Percentiles rank a stretch among this genome's conserved stretches.
phyloP scores from a whole-genome alignment of 225 moss, liverwort and hornwort species.

The Takakia lepidozioides region DNA sequence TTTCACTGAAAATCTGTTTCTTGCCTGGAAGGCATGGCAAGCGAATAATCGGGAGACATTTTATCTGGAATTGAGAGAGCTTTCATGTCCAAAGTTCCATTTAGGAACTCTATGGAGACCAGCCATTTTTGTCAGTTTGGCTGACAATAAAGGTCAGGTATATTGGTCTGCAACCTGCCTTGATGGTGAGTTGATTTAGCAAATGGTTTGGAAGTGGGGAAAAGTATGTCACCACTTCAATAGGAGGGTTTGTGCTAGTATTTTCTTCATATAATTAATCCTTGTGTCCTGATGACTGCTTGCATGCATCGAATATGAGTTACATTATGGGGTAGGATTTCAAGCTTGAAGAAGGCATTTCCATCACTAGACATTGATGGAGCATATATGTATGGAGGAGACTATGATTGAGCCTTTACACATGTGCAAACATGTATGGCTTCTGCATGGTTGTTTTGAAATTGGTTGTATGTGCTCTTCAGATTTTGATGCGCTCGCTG shows the following conservation, averaged over 20 bases:
- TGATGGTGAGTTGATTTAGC: not conserved
- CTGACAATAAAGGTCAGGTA: constrained; percentile 68
- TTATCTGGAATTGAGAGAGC: constrained; percentile 16
- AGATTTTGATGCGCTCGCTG: constrained; percentile 43
- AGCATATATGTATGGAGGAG: too few species aligned
- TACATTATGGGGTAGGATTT: too few species aligned
- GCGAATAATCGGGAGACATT: constrained; percentile 27
- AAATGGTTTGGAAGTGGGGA: not conserved
- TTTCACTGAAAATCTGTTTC: constrained; percentile 19
- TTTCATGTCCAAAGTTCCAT: constrained; percentile 13
- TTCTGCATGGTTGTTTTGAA: not conserved
- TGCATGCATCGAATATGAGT: too few species aligned
- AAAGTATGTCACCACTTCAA: not conserved
- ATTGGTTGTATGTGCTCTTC: constrained; percentile 1
- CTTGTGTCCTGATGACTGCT: too few species aligned
- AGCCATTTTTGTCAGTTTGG: constrained; percentile 45
- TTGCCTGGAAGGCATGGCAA: constrained; percentile 41
- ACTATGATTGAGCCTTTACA: too few species aligned
- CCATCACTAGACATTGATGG: too few species aligned
- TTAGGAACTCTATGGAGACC: constrained; percentile 39
- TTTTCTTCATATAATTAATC: too few species aligned
- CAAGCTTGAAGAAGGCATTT: too few species aligned
- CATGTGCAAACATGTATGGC: too few species aligned
- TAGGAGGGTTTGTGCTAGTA: too few species aligned
- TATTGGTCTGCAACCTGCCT: constrained; percentile 14